These are phyloP conservation scores for Dipteronia dyeriana DNA, from an alignment of 345 rosid species.

Conservation along the genomic window DNA sequence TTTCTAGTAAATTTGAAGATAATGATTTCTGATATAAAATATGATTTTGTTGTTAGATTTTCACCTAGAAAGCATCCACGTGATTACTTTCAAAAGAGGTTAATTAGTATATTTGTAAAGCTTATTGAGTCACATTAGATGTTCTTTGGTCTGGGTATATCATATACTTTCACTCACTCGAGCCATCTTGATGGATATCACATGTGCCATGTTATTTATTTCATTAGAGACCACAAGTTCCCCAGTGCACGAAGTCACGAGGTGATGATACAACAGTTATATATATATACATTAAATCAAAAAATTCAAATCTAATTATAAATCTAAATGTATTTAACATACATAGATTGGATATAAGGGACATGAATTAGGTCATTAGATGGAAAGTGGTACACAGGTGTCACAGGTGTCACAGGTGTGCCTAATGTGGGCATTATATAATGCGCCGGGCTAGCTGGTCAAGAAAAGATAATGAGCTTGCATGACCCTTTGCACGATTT, in stretches of 20 bases:
- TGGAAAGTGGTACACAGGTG: not conserved
- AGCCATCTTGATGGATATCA: not conserved
- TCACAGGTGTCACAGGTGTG: not conserved
- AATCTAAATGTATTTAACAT: too few relatives aligned
- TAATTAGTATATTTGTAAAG: too few relatives aligned
- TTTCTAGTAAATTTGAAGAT: too few relatives aligned
- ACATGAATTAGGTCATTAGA: constrained; percentile 3
- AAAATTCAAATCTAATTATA: too few relatives aligned
- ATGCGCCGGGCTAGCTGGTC: not conserved
- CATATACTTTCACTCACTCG: not conserved
- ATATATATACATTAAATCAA: too few relatives aligned
- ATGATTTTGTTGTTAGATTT: too few relatives aligned
- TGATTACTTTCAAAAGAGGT: too few relatives aligned
- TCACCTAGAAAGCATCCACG: too few relatives aligned
- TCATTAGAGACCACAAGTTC: not conserved
- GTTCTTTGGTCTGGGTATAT: not conserved
- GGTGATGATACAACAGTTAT: not conserved
- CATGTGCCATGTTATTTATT: not conserved
- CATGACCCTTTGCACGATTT: not conserved
- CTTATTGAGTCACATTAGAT: too few relatives aligned
- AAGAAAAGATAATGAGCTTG: not conserved
- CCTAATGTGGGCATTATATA: not conserved
- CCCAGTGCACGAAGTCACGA: not conserved
- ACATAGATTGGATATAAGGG: not conserved
- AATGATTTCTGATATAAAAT: too few relatives aligned